phyloP scores from a whole-genome alignment of 257 asterid species.

The Solanum microdontum region DNA sequence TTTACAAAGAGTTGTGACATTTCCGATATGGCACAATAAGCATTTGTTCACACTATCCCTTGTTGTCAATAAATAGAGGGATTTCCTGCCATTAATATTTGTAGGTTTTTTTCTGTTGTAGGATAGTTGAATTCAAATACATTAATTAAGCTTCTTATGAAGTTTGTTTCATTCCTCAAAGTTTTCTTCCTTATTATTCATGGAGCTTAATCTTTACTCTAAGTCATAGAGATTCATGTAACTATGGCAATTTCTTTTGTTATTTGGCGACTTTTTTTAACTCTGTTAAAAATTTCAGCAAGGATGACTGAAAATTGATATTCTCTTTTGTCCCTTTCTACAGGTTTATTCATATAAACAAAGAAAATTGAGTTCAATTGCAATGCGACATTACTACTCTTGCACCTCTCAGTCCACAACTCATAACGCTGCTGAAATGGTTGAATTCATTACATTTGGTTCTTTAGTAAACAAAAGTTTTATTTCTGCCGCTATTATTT shows the following conservation, averaged over 20 bases:
- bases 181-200: neutral
- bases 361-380: neutral
- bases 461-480: no score
- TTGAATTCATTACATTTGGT: neutral
- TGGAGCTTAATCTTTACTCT: neutral
- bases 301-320: neutral
- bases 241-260: neutral
- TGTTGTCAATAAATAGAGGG: neutral
- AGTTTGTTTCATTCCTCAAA: neutral
- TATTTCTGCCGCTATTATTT: neutral
- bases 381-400: neutral
- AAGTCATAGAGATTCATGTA: neutral
- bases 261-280: neutral
- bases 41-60: neutral
- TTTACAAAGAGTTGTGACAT: no score
- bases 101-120: neutral
- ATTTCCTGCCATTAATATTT: neutral
- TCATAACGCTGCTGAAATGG: neutral
- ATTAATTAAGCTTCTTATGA: neutral
- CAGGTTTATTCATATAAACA: neutral
- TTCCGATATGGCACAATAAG: no score
- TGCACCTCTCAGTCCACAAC: neutral
- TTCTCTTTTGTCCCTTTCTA: neutral
- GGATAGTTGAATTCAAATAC: neutral
- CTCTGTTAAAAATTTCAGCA: neutral